These are phyloP conservation scores for Yamadazyma dendronema DNA, from an alignment of 1,139 yeast genomes.

Conservation along the genomic window DNA sequence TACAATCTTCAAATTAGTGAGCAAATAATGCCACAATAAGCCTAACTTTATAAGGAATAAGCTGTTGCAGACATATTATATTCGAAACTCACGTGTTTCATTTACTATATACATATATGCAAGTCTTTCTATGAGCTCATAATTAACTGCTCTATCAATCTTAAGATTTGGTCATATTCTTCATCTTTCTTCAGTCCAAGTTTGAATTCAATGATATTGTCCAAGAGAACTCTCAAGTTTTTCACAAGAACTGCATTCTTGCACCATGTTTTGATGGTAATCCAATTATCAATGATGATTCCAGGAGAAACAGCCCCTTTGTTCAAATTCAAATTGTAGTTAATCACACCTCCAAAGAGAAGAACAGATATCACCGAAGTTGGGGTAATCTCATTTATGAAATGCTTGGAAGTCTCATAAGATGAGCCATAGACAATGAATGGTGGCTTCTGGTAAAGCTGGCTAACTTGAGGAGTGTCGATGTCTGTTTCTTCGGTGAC, in stretches of 20 bases:
- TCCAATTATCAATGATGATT: conserved; percentile 72
- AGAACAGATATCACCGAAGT: conserved; percentile 67
- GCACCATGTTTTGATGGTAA: conserved; percentile 88
- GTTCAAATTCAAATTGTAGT: conserved; percentile 57
- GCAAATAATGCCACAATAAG: too few relatives aligned
- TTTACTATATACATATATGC: neutral
- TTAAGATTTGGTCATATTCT: conserved; percentile 15
- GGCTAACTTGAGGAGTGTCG: conserved; percentile 29
- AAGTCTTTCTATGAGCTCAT: neutral
- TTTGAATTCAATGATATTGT: conserved; percentile 61
- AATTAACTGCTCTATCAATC: conserved; percentile 17
- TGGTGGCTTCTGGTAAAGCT: conserved; percentile 35
- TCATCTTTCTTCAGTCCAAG: conserved; percentile 13
- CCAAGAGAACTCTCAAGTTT: conserved; percentile 63
- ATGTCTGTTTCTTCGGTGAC: conserved; percentile 20
- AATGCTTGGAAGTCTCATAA: conserved; percentile 65
- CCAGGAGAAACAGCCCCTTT: conserved; percentile 55
- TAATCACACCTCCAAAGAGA: conserved; percentile 75
- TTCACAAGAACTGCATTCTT: conserved; percentile 86
- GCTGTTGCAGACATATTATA: neutral
- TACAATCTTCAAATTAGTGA: neutral
- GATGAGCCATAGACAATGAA: conserved; percentile 58
- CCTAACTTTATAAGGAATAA: neutral
- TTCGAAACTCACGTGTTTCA: too few relatives aligned
- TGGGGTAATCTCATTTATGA: conserved; percentile 76